Percentiles rank a stretch among this genome's conserved stretches.
Evolutionary conservation across 306 rosid genomes (phyloP).

Genomic region (Fragaria vesca): DNA sequence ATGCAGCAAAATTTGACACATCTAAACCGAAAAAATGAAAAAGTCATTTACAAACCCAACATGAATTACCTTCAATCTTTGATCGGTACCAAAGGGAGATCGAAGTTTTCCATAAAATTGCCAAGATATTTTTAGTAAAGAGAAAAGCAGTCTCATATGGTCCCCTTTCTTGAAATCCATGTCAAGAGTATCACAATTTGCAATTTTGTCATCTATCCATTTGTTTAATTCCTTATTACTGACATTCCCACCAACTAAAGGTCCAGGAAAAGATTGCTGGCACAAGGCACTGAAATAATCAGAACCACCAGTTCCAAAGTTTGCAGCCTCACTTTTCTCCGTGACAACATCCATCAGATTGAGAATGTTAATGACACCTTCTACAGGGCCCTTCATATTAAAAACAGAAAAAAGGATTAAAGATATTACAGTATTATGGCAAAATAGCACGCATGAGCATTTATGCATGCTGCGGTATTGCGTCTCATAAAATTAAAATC

Average conservation of each 20-base stretch:
- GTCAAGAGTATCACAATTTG: slow-evolving; percentile 40
- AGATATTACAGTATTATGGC: neutral
- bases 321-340: slow-evolving; percentile 37
- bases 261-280: slow-evolving; percentile 76
- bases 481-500: slow-evolving; percentile 14
- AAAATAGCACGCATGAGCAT: neutral
- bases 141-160: slow-evolving; percentile 65
- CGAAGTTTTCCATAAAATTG: slow-evolving; percentile 78
- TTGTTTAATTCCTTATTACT: slow-evolving; percentile 70
- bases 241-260: slow-evolving; percentile 74
- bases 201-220: slow-evolving; percentile 76
- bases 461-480: neutral
- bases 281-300: slow-evolving; percentile 59
- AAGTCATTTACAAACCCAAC: slow-evolving; percentile 5
- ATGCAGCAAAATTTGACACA: neutral
- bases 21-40: neutral
- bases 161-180: slow-evolving; percentile 53
- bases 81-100: slow-evolving; percentile 69
- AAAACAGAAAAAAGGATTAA: neutral
- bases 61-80: slow-evolving; percentile 48
- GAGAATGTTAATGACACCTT: slow-evolving; percentile 45
- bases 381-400: slow-evolving; percentile 46
- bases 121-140: slow-evolving; percentile 70
- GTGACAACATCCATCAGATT: slow-evolving; percentile 63
- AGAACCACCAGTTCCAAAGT: slow-evolving; percentile 34